Base-by-base conservation (phyloP, 164 flowering plant species). In the Aristolochia contorta region DNA sequence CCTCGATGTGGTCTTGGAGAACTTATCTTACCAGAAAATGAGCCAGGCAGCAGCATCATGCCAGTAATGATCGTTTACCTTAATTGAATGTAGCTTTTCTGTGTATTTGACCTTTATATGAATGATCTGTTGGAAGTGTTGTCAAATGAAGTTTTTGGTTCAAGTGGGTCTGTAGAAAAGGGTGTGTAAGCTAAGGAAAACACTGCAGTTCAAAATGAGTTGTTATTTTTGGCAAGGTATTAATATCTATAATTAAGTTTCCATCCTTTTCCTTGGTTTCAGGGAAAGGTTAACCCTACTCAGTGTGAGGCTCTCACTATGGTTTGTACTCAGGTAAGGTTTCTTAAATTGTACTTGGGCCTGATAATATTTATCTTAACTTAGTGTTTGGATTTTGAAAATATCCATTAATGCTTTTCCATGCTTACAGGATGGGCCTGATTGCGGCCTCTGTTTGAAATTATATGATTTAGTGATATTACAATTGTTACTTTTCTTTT, bases 11-110 rank as follows among this genome's bases (percentile, higher is more conserved):
- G 99, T 66, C 91, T 93, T 64, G 99, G 97, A 45, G 99, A 93
- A 67, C 95, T 93, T 65, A 85, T 85, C 71, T 92, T 93, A 69
- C 99, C 99, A 63, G 99, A 93, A 74, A 93, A 93, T 72, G 97
- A 93, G 72, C 99, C 97, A 16, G 99, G 99, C 62, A 93, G 99
- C 83, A 90, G 97, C 71, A 93, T 93, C 56, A 93, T 93, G 99
- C 99, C 99, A 68, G 99, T 91, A 86, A 73, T 59, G 2, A 58
- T 64, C 56, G 56, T 70, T 58, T 22, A 22, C 8, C 32, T 21
- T 52, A n/a, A 12, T 8, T 21, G 6, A 9, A 27, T 50, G 13
- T 4, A 19, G 18, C 49, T 13, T 5, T 27, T 27, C 5, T 27
- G 3, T 27, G 5, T 2, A 27, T 27, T 27, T 27, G 30, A 27